Conservation (phyloP, 176 grass and related monocot species). For the Cenchrus fungigraminus region DNA sequence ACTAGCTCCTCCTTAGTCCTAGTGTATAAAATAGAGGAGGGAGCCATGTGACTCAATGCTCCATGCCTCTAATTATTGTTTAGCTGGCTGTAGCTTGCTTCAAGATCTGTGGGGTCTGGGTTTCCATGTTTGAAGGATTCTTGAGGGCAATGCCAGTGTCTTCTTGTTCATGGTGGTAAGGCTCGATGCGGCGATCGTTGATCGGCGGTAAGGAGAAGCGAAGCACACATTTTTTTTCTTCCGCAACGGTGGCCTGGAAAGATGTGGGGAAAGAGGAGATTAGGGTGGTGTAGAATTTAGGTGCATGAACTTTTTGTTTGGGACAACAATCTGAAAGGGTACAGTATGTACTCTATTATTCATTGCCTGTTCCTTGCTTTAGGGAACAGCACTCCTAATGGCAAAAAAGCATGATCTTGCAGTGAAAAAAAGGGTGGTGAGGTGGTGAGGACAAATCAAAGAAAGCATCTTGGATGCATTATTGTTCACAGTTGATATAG, state of each 20-base stretch:
- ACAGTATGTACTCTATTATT: constrained; percentile 27
- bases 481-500: constrained; percentile 57
- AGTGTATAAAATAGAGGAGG: constrained; percentile 45
- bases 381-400: constrained; percentile 40
- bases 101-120: constrained; percentile 21
- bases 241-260: constrained; percentile 27
- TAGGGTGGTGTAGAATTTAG: background rate
- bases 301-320: constrained; percentile 35
- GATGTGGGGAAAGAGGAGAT: constrained; percentile 27
- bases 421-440: constrained; percentile 3
- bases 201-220: background rate
- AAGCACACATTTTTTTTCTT: background rate
- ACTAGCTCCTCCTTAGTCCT: background rate
- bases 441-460: constrained; percentile 31
- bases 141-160: constrained; percentile 12
- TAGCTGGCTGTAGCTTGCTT: constrained; percentile 18
- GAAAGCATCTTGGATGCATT: constrained; percentile 46
- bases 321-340: constrained; percentile 45
- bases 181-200: constrained; percentile 13
- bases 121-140: constrained; percentile 31
- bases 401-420: constrained; percentile 18
- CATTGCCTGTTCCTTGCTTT: constrained; percentile 32
- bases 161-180: constrained; percentile 30
- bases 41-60: constrained; percentile 48
- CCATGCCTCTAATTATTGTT: constrained; percentile 55